phyloP scores from a whole-genome alignment of 805 yeast species.

The Sugiyamaella floridensis region DNA sequence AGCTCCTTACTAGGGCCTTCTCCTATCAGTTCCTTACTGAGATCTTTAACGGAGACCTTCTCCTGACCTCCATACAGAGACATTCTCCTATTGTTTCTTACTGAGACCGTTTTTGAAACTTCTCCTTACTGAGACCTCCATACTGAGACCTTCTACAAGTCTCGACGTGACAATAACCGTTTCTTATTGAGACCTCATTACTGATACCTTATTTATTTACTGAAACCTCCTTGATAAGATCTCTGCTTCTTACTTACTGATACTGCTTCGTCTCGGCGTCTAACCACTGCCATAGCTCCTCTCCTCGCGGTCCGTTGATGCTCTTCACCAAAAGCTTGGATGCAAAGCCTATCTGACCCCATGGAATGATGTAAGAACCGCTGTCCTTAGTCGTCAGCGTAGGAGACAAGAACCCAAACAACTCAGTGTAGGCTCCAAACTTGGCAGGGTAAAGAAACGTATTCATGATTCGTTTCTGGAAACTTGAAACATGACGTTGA shows the following conservation, averaged over 20 bases:
- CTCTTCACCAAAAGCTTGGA: constrained; percentile 34
- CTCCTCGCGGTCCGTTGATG: constrained; percentile 30
- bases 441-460: constrained; percentile 8
- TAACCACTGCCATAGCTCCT: constrained; percentile 32
- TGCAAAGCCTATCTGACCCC: constrained; percentile 35
- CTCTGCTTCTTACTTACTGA: not conserved
- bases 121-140: too few species aligned
- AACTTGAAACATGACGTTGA: constrained; percentile 21
- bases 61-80: too few species aligned
- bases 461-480: not conserved
- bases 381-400: constrained; percentile 29
- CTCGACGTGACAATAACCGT: too few species aligned
- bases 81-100: too few species aligned
- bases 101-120: too few species aligned
- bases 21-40: too few species aligned
- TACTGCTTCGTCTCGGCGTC: constrained; percentile 22
- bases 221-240: too few species aligned
- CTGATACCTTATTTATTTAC: too few species aligned
- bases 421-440: constrained; percentile 40
- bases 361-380: constrained; percentile 38
- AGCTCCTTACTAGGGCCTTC: too few species aligned
- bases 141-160: too few species aligned
- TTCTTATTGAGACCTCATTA: too few species aligned
- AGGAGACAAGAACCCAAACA: constrained; percentile 38
- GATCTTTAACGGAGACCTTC: too few species aligned